Conservation (phyloP, 305 asterid species). For the Euphrasia arctica region DNA sequence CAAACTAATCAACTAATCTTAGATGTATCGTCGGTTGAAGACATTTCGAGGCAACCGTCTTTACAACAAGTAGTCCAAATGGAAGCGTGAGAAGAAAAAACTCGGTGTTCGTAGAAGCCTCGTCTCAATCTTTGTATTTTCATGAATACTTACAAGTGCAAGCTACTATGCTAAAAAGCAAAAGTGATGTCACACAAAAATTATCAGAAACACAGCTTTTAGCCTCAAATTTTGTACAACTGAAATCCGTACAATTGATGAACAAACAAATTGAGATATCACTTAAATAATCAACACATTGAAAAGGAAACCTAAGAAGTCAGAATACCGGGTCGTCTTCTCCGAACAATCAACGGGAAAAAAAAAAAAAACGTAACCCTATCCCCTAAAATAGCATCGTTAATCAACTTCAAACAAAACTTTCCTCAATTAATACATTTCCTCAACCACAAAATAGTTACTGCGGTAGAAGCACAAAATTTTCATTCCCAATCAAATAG, state of each 20-base stretch:
- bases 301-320: conserved; percentile 1
- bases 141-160: not conserved
- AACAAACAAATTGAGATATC: no score
- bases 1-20: not conserved
- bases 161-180: not conserved
- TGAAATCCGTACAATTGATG: not conserved
- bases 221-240: not conserved
- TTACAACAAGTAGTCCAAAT: not conserved
- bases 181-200: not conserved
- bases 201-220: not conserved
- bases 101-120: conserved; percentile 4
- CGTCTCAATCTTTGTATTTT: conserved; percentile 1
- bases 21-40: no score
- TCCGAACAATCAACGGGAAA: no score
- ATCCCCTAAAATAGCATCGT: no score
- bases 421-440: no score
- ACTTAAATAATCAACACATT: not conserved
- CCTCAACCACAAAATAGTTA: no score
- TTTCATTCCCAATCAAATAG: not conserved
- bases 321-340: not conserved
- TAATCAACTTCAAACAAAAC: no score
- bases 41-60: not conserved
- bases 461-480: not conserved
- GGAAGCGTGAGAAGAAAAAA: not conserved
- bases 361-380: no score